A percentile compares a stretch with the other conserved stretches of the same genome.
Conservation (phyloP, 2,329 filamentous ascomycete genomes). For the Amylocarpus encephaloides region DNA sequence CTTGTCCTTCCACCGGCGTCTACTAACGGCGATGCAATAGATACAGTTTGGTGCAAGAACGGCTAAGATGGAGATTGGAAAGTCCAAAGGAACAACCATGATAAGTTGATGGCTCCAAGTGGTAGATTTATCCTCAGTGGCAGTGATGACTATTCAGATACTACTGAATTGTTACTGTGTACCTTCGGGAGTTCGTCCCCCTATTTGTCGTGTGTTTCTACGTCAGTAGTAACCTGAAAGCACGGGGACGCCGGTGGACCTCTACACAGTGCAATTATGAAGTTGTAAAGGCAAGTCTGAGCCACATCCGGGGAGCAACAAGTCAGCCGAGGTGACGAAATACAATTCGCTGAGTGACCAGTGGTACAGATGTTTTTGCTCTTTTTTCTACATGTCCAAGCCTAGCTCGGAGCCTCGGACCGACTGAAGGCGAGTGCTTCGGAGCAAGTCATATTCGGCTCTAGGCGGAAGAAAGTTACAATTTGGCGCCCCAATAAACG, state of each 20-base stretch:
- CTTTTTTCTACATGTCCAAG: too few relatives aligned
- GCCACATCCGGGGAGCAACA: slow-evolving; percentile 30
- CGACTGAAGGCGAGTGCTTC: too few relatives aligned
- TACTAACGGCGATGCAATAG: slow-evolving; percentile 33
- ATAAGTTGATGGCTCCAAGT: slow-evolving; percentile 37
- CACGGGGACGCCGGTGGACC: slow-evolving; percentile 24
- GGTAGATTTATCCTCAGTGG: slow-evolving; percentile 31
- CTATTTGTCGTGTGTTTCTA: slow-evolving; percentile 43
- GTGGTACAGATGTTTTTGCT: too few relatives aligned
- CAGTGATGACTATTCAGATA: slow-evolving; percentile 69
- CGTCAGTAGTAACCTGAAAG: slow-evolving; percentile 31
- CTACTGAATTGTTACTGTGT: slow-evolving; percentile 53
- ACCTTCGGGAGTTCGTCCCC: slow-evolving; percentile 26
- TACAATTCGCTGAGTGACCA: background rate
- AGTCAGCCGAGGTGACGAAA: background rate
- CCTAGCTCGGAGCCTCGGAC: too few relatives aligned
- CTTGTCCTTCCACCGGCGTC: slow-evolving; percentile 16
- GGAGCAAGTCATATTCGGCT: background rate
- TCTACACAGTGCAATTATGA: slow-evolving; percentile 24
- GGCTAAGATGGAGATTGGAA: slow-evolving; percentile 72
- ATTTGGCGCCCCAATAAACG: background rate
- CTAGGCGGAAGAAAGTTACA: background rate
- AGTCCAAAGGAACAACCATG: slow-evolving; percentile 61
- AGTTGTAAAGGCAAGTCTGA: slow-evolving; percentile 59
- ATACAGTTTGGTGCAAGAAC: slow-evolving; percentile 80